Evolutionary conservation across 1,284 basidiomycete species (phyloP), one percentile per base, ranked within the genome.

Genomic region (Jaminaea rosea): DNA sequence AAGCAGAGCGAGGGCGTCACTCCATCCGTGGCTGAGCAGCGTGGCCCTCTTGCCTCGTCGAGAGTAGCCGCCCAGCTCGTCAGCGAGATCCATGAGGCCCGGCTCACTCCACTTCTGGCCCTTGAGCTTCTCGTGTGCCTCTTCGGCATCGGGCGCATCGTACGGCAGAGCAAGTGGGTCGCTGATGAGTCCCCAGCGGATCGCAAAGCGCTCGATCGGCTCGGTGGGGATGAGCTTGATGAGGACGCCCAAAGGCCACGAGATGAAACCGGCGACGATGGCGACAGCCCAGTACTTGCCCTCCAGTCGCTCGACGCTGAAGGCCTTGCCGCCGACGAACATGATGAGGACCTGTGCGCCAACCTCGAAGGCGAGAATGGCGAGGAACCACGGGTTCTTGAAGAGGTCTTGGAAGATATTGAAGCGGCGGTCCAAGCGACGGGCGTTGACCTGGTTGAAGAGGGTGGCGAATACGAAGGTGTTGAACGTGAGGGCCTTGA

Each of bases 201-300:
- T 81, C 73, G 96, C 83, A 51, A 87, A 50, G 26, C 78, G 79
- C 66, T 89, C 86, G 65, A 91, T 82, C 0, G 88, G 88, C 37
- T 68, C 80, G 58, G 87, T 90, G 26, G 94, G 93, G 21, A 94
- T 75, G 34, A 83, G 73, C 32, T 93, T 87, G 60, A 93, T 81
- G 53, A 93, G 69, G 29, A 80, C 84, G 50, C 89, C 94, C 62
- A 96, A 79, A 2, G 92, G 93, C 56, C 96, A 82, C 8, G 93
- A 86, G 45, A 91, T 80, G 50, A 86, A 66, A 36, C 93, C 94
- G 45, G 94, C 81, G 23, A 86, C 84, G 48, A 98, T 78, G 1
- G 87, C 88, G 60, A 97, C 89, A 46, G 83, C 91, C 94, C 94
- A 99, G 75, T 94, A 88, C 36, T 82, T 82, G 26, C 85, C 87